Percentiles rank a stretch among this genome's conserved stretches.
These are phyloP conservation scores for Podila epigama DNA, from an alignment of 192 early-diverging fungal genomes.

Conservation along the genomic window DNA sequence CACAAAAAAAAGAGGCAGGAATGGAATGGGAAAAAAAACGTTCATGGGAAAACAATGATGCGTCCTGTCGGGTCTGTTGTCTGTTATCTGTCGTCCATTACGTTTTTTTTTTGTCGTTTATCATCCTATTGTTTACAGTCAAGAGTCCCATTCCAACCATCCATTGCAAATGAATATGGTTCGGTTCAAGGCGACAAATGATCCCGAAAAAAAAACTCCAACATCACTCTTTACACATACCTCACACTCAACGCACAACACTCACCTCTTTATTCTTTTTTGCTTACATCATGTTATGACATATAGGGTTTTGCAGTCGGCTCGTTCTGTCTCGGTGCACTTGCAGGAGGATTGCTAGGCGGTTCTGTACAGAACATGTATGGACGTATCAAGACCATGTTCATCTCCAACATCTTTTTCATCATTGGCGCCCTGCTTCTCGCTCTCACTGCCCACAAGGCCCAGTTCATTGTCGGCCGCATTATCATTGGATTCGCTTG, in stretches of 20 bases:
- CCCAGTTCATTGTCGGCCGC: constrained; percentile 78
- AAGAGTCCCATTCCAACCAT: no score
- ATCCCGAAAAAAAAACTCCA: no score
- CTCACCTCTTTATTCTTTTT: not conserved
- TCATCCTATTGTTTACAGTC: no score
- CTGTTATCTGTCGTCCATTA: no score
- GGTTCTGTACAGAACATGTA: constrained; percentile 57
- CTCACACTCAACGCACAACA: not conserved
- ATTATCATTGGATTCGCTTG: constrained; percentile 76
- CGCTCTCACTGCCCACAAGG: constrained; percentile 62
- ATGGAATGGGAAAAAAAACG: no score
- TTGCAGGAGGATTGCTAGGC: constrained; percentile 62
- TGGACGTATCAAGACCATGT: constrained; percentile 65
- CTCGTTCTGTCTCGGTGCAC: constrained; percentile 61
- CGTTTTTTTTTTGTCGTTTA: no score
- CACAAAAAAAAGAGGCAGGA: no score
- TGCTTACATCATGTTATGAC: not conserved
- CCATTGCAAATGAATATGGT: no score
- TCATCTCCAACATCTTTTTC: constrained; percentile 74
- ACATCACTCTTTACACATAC: no score
- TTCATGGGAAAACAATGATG: no score
- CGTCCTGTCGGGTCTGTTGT: no score
- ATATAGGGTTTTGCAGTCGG: constrained; percentile 55
- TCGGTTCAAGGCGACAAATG: no score
- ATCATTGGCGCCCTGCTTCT: constrained; percentile 71